phyloP scores from a whole-genome alignment of 768 basidiomycete genomes.

The Lanmaoa rubissima region DNA sequence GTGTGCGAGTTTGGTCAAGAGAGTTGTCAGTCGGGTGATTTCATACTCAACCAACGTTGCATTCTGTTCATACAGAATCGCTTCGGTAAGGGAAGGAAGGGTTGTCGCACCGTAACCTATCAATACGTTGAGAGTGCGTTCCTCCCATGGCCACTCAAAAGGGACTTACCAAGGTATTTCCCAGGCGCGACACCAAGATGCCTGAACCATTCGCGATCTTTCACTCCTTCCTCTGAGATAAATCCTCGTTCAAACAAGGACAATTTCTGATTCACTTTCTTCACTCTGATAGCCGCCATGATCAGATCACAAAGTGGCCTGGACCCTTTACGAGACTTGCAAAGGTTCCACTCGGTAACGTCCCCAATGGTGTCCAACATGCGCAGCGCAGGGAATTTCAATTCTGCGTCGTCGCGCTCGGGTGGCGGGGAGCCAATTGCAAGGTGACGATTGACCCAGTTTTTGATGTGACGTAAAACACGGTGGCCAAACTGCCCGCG shows the following conservation, averaged over 20 bases:
- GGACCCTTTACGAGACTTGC: constrained; percentile 19
- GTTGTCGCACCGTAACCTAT: constrained; percentile 83
- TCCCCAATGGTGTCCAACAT: not conserved
- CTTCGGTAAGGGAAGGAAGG: constrained; percentile 76
- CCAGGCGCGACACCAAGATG: constrained; percentile 87
- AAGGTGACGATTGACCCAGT: constrained; percentile 31
- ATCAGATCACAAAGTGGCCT: constrained; percentile 44
- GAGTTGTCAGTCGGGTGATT: constrained; percentile 48
- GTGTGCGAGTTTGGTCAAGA: constrained; percentile 54
- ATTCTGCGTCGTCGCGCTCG: not conserved
- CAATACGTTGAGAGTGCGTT: not conserved
- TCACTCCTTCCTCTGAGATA: constrained; percentile 73
- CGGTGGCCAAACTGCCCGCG: not conserved
- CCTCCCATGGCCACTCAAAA: not conserved
- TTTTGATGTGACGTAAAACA: constrained; percentile 3
- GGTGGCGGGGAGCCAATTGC: not conserved
- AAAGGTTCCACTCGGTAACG: constrained; percentile 2
- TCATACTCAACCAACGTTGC: constrained; percentile 59
- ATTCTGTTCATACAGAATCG: constrained; percentile 69
- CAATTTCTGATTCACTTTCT: constrained; percentile 63
- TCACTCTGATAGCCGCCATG: constrained; percentile 58
- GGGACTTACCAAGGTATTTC: constrained; percentile 67
- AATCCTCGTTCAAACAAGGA: constrained; percentile 75
- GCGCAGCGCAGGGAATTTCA: constrained; percentile 4
- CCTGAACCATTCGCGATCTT: constrained; percentile 81